Evolutionary conservation across 2,329 filamentous ascomycete species (phyloP), one percentile per base, ranked within the genome.

Genomic region (Cercospora sesami): DNA sequence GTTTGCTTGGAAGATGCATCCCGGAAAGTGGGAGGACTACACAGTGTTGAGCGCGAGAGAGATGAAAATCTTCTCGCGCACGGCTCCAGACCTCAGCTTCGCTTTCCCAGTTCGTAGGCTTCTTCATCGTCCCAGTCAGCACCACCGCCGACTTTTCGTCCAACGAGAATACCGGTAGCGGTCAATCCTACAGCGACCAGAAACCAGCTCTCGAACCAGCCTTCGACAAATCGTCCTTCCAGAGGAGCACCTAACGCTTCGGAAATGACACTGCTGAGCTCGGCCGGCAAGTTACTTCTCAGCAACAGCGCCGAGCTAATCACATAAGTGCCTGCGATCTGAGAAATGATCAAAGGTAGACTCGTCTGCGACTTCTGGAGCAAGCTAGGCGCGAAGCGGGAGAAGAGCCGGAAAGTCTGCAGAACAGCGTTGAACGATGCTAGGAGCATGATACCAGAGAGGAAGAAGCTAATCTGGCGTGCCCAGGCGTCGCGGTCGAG

Each of bases 131-230:
- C 70, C 76, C 87, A 85, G 55, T 78, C 80, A 60, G 75, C 78
- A 3, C 75, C 74, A 28, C 81, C 80, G 0, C 80, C 81, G 2
- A 92, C 81, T 76, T 87, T 89, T 69, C 87, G 84, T 0, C 91
- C 90, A 4, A 93, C 77, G 84, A 90, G 91, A 23, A 96, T 88
- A 0, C 91, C 92, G n/a, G 86, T 75, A 1, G 85, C 88, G 1
- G 92, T 95, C 12, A 85, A 75, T 0, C 83, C 81, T 69, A 89
- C 90, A 5, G 90, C 90, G 2, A 89, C 77, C 65, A 96, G 79
- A 78, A 96, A 96, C 89, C 92, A 94, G 7, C 88, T 89, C 78
- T 96, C 93, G 73, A 96, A 96, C 93, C 93, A 96, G 31, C 87
- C 84, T 75, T 96, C 89, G 5, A 92, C 90, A 74, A 92, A 92